Evolutionary conservation across 2,329 filamentous ascomycete genomes (phyloP), one percentile per base, ranked within the genome.

Genomic region (Clarireedia hainanense): DNA sequence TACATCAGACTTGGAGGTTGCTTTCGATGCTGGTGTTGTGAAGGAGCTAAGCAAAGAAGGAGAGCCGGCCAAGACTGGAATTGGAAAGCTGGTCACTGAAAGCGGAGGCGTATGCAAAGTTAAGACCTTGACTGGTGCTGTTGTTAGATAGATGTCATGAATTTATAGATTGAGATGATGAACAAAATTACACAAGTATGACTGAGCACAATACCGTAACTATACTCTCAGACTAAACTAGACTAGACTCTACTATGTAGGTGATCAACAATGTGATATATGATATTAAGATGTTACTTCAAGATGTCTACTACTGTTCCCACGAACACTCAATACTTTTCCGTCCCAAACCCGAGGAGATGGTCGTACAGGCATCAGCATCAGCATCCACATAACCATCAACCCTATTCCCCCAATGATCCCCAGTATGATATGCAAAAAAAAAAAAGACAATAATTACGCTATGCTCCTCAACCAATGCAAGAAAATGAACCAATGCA

Each of bases 101-200:
- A 81, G 76, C 58, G 89, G 89, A 50, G 89, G 89, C 46, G 73
- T 88, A 47, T 97, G 94, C 76, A 92, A 81, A 46, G 91, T 97
- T 59, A 83, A 86, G 73, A 88, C 78, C 57, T 76, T 99, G 68
- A 86, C 85, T 74, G 85, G 84, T 40, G 94, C 89, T 61, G 83
- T 84, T 62, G 89, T 97, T 61, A 83, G 91, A 78, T 97, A 88
- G 50, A 63, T 42, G 42, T 14, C 9, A 24, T 20, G 20, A 34
- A 24, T 7, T 15, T n/a, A n/a, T 42, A 42, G 39, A 20, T 5
- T 5, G 30, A 34, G 30, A 34, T 12, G 30, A 12, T 34, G 30
- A 34, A 14, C 30, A 14, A 42, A 42, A 42, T n/a, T 42, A 47
- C 20, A 27, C 24, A 15, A 39, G 47, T n/a, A 53, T 40, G 34